Conservation (phyloP, 2,329 filamentous ascomycete genomes). For the Penicillium sp. region DNA sequence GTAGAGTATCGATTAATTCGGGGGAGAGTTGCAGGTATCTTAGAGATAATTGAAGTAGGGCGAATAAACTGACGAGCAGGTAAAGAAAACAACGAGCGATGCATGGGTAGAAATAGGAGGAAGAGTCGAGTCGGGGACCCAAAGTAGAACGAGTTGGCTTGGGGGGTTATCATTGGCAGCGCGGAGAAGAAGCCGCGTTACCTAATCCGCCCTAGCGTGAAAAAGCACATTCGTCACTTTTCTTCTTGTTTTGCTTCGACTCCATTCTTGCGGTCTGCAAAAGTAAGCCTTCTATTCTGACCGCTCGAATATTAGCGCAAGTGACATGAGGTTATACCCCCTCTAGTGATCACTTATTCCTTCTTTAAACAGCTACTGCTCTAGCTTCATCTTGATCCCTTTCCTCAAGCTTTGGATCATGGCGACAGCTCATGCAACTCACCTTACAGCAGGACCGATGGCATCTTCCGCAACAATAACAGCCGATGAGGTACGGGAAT, state of each 20-base stretch:
- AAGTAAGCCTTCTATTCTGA: background rate
- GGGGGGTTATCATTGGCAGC: background rate
- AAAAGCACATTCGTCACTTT: conserved; percentile 10
- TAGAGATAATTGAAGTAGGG: conserved; percentile 1
- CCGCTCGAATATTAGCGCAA: background rate
- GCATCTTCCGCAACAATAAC: conserved; percentile 34
- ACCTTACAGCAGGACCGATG: conserved; percentile 32
- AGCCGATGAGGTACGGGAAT: conserved; percentile 64
- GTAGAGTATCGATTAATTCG: conserved; percentile 9
- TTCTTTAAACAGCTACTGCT: background rate
- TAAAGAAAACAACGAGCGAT: conserved; percentile 12
- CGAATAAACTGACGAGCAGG: conserved; percentile 5
- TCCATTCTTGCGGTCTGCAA: background rate
- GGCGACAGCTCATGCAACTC: conserved; percentile 32
- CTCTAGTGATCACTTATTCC: background rate
- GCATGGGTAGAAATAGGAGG: conserved; percentile 13
- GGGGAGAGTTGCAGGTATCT: background rate
- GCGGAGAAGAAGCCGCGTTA: conserved; percentile 9
- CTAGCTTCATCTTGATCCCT: conserved; percentile 7
- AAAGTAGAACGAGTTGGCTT: background rate
- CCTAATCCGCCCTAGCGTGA: conserved; percentile 17
- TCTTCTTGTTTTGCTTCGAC: conserved; percentile 8
- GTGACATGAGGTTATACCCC: conserved; percentile 1
- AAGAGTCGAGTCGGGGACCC: background rate
- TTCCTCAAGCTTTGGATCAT: conserved; percentile 23